A percentile compares a stretch with the other conserved stretches of the same genome.
Conservation (phyloP, 805 yeast genomes). For the Pichia ethanolica region DNA sequence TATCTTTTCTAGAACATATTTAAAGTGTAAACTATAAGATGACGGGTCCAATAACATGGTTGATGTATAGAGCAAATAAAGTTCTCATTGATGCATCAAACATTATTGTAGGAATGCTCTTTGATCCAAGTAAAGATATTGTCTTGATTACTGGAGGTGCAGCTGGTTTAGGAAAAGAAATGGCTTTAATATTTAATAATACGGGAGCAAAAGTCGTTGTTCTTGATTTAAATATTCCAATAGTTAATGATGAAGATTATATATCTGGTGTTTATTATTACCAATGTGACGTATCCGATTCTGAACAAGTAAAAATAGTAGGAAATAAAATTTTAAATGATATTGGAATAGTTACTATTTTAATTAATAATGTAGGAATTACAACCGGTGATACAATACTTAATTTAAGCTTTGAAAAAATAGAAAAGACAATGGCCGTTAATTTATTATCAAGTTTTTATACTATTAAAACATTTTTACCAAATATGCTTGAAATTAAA, state of each 20-base stretch:
- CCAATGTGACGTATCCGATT: conserved; percentile 62
- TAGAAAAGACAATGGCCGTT: conserved; percentile 55
- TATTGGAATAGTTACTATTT: conserved; percentile 54
- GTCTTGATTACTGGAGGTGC: conserved; percentile 81
- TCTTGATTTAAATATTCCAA: conserved; percentile 50
- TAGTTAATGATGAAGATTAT: conserved; percentile 21
- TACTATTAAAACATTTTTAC: conserved; percentile 63
- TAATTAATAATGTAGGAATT: conserved; percentile 85
- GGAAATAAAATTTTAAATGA: conserved; percentile 36
- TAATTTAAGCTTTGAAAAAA: conserved; percentile 47
- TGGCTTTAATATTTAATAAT: conserved; percentile 40
- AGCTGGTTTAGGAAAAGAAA: conserved; percentile 66
- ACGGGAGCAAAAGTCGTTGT: conserved; percentile 51
- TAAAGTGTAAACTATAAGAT: conserved; percentile 5
- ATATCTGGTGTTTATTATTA: conserved; percentile 44
- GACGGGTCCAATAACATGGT: conserved; percentile 24
- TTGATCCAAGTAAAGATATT: conserved; percentile 49
- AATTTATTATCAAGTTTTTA: conserved; percentile 67
- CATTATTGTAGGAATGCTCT: conserved; percentile 41
- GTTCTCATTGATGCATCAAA: conserved; percentile 29
- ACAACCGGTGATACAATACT: conserved; percentile 50
- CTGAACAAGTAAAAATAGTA: conserved; percentile 35
- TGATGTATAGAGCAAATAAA: conserved; percentile 22
- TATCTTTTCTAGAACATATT: too few relatives aligned
- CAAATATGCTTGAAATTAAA: conserved; percentile 52